Evolutionary conservation across 2,329 filamentous ascomycete species (phyloP).

Genomic region (Fusarium sp.): DNA sequence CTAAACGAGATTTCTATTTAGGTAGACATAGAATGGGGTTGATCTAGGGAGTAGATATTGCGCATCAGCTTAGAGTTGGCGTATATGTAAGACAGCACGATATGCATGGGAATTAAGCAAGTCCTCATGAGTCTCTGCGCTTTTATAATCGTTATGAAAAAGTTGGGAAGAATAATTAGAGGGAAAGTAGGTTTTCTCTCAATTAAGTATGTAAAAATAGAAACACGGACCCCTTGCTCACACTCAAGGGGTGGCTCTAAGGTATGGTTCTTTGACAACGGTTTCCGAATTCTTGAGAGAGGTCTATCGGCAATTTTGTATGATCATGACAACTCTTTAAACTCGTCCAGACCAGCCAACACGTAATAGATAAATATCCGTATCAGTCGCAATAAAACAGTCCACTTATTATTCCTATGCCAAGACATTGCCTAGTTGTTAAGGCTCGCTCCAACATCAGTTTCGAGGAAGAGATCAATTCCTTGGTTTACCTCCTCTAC

Average conservation of each 20-base stretch:
- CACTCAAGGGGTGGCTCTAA: background rate
- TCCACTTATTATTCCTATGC: background rate
- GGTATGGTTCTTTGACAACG: background rate
- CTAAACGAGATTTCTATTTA: conserved; percentile 7
- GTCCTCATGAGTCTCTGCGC: background rate
- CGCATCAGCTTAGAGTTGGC: background rate
- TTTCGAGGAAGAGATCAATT: background rate
- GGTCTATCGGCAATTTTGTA: background rate
- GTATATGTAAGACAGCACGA: background rate
- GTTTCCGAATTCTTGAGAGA: background rate
- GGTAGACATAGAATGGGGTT: background rate
- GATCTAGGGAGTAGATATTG: background rate
- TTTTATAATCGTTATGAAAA: background rate
- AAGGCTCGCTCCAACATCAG: background rate
- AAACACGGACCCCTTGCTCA: background rate
- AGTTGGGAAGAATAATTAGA: background rate
- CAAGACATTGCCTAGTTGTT: background rate
- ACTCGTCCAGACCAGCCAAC: background rate
- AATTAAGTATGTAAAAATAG: background rate
- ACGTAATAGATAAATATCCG: background rate
- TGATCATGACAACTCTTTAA: background rate
- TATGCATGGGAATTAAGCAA: background rate
- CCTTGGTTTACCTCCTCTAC: background rate
- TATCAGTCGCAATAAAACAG: background rate
- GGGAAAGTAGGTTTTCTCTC: background rate